These are phyloP conservation scores for Lepidium didymum DNA, from an alignment of 345 rosid species.

Conservation along the genomic window DNA sequence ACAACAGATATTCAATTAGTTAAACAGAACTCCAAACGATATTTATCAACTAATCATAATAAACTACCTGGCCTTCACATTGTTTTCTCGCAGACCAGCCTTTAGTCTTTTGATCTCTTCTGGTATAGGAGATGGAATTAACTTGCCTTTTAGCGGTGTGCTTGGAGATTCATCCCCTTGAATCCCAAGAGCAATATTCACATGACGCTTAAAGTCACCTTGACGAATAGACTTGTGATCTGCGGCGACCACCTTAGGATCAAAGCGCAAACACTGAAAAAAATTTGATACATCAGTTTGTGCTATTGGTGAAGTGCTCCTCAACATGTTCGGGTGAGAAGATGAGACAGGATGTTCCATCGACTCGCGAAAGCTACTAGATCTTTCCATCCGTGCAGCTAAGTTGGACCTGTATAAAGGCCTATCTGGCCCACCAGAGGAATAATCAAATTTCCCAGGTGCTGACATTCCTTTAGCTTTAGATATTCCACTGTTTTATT, in stretches of 20 bases:
- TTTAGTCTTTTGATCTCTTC: constrained; percentile 78
- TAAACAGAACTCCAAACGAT: constrained; percentile 13
- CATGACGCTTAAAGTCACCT: constrained; percentile 61
- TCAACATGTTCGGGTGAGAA: constrained; percentile 59
- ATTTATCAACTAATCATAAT: constrained; percentile 24
- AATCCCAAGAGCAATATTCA: constrained; percentile 68
- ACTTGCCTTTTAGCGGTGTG: constrained; percentile 55
- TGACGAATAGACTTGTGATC: constrained; percentile 73
- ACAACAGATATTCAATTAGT: constrained; percentile 27
- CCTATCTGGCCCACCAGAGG: constrained; percentile 86
- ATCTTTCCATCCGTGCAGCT: constrained; percentile 71
- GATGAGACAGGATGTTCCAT: constrained; percentile 60
- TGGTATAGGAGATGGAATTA: constrained; percentile 39
- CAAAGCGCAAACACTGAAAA: constrained; percentile 65
- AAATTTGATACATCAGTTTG: constrained; percentile 69
- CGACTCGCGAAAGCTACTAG: constrained; percentile 78
- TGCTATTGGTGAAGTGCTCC: constrained; percentile 54
- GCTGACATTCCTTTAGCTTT: constrained; percentile 64
- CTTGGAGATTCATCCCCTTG: constrained; percentile 67
- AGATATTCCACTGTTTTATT: constrained; percentile 37
- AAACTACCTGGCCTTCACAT: constrained; percentile 76
- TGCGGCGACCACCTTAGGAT: constrained; percentile 65
- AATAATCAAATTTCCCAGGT: constrained; percentile 77
- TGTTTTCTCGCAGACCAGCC: constrained; percentile 56
- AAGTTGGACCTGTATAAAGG: constrained; percentile 73